Evolutionary conservation across 2,329 filamentous ascomycete species (phyloP), one percentile per base, ranked within the genome.

Genomic region (Penicillium sp.): DNA sequence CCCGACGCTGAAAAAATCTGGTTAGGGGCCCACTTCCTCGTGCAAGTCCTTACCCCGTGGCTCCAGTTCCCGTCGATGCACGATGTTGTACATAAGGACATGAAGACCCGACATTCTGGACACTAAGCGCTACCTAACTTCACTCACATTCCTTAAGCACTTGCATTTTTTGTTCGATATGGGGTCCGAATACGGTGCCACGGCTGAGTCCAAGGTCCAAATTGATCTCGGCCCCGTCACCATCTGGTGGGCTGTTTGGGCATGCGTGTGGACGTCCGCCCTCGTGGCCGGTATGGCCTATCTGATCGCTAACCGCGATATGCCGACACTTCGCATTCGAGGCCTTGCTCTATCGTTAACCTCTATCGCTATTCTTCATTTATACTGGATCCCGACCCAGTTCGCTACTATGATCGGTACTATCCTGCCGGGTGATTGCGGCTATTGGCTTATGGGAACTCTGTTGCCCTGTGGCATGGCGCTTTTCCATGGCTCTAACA

Each of bases 381-480:
- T 77, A 17, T 78, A 77, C 61, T 72, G 69, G 64, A 61, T 70
- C 33, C 60, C 70, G 10, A 69, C 69, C 31, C 71, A 77, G 56
- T 65, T 75, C 33, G 72, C 68, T 17, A 71, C 70, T 49, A 69
- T 74, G 54, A 60, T 77, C 8, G 74, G 74, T 33, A 58, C 72
- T 6, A 56, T 67, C 25, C 68, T 76, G 57, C 82, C 84, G 0
- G 83, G 83, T 52, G 75, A 79, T 21, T 77, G 78, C 17, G 84
- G 87, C 71, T 89, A 80, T 69, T 89, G 86, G 84, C 80, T 87
- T 71, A 89, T 89, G 86, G 82, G 83, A 60, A 77, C 85, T 55
- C 86, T 84, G 69, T 75, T 89, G 3, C 86, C 86, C 12, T 81
- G 85, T 48, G 86, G 86, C 25, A 84, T 89, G 54, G 86, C 84